Conservation (phyloP, 768 basidiomycete genomes). For the Cystofilobasidium ferigula region DNA sequence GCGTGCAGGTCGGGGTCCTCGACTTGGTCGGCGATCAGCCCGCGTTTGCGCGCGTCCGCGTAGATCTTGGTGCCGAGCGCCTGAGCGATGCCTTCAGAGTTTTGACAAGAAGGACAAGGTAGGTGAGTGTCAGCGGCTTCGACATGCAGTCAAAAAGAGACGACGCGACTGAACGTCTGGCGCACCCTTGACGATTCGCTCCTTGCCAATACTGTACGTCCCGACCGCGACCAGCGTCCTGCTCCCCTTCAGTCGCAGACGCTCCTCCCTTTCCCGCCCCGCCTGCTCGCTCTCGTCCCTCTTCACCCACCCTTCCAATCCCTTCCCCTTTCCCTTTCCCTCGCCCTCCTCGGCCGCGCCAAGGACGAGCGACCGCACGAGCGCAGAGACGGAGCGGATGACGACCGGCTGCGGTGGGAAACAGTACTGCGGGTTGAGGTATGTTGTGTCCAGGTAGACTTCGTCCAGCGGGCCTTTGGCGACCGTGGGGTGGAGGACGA, state of each 20-base stretch:
- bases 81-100: conserved; percentile 60
- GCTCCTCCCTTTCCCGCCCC: conserved; percentile 31
- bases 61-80: conserved; percentile 73
- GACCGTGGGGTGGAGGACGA: conserved; percentile 72
- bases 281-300: conserved; percentile 29
- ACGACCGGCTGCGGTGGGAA: conserved; percentile 95
- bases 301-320: conserved; percentile 38
- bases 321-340: conserved; percentile 23
- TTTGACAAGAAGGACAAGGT: conserved; percentile 2
- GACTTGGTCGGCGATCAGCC: conserved; percentile 48
- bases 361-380: conserved; percentile 52
- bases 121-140: conserved; percentile 5
- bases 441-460: conserved; percentile 92
- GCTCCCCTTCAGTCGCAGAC: conserved; percentile 6
- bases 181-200: conserved; percentile 86
- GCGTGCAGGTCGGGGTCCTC: conserved; percentile 65
- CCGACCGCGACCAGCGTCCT: conserved; percentile 39
- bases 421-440: conserved; percentile 84
- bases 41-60: conserved; percentile 73
- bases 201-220: conserved; percentile 95
- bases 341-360: conserved; percentile 35
- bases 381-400: conserved; percentile 78
- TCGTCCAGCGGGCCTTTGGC: conserved; percentile 71
- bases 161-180: not conserved
- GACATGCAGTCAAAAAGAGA: not conserved